phyloP scores from a whole-genome alignment of 768 basidiomycete genomes.

The Crassisporium funariophilum region DNA sequence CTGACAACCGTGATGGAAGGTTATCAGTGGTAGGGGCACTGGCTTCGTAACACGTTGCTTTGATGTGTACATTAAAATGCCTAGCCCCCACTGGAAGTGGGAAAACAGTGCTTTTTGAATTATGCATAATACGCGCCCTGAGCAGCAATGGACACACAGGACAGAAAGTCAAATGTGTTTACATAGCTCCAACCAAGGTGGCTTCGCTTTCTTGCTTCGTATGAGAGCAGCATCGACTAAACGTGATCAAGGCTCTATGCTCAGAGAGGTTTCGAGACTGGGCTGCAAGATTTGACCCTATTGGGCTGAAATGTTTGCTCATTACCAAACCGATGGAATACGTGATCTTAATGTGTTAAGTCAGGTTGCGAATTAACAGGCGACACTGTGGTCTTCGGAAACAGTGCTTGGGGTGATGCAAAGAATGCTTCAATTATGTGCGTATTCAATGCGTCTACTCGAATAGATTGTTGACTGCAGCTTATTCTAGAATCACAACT shows the following conservation, averaged over 20 bases:
- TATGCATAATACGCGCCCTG: constrained; percentile 81
- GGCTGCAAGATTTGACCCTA: constrained; percentile 72
- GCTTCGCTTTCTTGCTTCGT: neutral
- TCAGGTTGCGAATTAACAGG: constrained; percentile 91
- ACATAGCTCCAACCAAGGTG: constrained; percentile 93
- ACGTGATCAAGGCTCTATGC: constrained; percentile 70
- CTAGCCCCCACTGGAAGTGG: constrained; percentile 96
- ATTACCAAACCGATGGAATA: neutral
- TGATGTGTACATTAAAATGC: constrained; percentile 10
- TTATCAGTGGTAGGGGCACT: constrained; percentile 71
- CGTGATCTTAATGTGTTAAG: neutral
- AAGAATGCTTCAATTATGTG: constrained; percentile 81
- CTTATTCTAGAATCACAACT: constrained; percentile 65
- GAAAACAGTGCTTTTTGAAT: constrained; percentile 93
- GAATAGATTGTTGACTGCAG: neutral
- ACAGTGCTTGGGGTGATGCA: constrained; percentile 71
- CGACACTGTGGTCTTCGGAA: constrained; percentile 74
- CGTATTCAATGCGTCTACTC: constrained; percentile 19
- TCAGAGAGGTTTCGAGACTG: constrained; percentile 85
- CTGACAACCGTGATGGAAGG: constrained; percentile 39
- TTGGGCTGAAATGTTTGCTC: constrained; percentile 78
- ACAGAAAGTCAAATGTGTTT: constrained; percentile 70
- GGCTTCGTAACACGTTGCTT: neutral
- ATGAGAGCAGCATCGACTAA: neutral
- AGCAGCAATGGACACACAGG: constrained; percentile 38